Evolutionary conservation across 345 rosid species (phyloP).

Genomic region (Arabidopsis arenosa): DNA sequence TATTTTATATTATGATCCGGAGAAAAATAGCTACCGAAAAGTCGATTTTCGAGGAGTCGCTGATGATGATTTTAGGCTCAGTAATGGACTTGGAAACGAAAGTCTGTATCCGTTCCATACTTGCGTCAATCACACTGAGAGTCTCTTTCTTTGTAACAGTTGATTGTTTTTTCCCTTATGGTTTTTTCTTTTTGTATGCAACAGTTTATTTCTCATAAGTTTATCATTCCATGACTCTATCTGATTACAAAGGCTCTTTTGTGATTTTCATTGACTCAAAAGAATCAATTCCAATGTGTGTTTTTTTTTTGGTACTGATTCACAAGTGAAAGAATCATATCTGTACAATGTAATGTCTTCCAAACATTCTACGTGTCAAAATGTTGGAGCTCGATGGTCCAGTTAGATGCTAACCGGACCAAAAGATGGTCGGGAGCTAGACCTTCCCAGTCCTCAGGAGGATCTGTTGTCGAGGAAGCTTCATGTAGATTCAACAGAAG

Average conservation of each 20-base stretch:
- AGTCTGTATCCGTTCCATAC: neutral
- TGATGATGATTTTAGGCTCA: neutral
- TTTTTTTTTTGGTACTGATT: neutral
- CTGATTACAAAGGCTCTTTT: neutral
- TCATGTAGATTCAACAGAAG: conserved; percentile 78
- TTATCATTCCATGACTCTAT: neutral
- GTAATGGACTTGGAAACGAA: conserved; percentile 15
- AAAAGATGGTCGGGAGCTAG: conserved; percentile 70
- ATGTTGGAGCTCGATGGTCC: conserved; percentile 84
- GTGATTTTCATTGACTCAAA: neutral
- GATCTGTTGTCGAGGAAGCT: conserved; percentile 65
- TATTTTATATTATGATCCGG: neutral
- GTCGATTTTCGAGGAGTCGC: neutral
- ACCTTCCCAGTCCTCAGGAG: conserved; percentile 95
- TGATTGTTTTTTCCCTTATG: neutral
- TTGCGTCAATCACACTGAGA: neutral
- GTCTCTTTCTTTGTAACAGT: conserved; percentile 8
- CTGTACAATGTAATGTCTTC: conserved; percentile 37
- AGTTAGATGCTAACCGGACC: conserved; percentile 81
- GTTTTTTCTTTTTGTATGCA: neutral
- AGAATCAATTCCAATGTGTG: neutral
- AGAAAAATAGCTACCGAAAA: neutral
- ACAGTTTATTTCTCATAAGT: neutral
- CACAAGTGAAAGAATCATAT: conserved; percentile 36
- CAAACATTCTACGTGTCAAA: conserved; percentile 44